Evolutionary conservation across 2,329 filamentous ascomycete genomes (phyloP).

Genomic region (Hypoxylon rubiginosum): DNA sequence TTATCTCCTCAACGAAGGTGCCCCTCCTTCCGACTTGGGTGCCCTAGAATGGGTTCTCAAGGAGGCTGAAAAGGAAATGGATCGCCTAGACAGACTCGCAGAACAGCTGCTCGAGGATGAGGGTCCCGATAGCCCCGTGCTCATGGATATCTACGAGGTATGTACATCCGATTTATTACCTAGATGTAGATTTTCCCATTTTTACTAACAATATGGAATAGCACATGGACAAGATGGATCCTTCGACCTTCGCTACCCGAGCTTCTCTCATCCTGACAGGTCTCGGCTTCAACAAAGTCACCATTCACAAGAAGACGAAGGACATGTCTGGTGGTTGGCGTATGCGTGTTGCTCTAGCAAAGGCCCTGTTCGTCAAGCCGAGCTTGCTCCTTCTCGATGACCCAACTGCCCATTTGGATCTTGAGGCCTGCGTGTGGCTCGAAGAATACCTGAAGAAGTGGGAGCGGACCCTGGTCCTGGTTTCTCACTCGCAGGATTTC

Average conservation of each 20-base stretch:
- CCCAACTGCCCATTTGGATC: slow-evolving; percentile 98
- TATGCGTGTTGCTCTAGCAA: slow-evolving; percentile 98
- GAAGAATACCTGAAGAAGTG: slow-evolving; percentile 99
- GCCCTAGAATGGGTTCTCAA: slow-evolving; percentile 97
- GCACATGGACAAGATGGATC: slow-evolving; percentile 99
- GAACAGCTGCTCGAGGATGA: slow-evolving; percentile 93
- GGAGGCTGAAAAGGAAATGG: slow-evolving; percentile 94
- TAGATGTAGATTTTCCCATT: slow-evolving; percentile 4
- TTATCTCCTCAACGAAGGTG: slow-evolving; percentile 97
- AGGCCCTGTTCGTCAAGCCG: slow-evolving; percentile 98
- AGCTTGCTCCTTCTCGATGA: slow-evolving; percentile 96
- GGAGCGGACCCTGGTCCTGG: slow-evolving; percentile 95
- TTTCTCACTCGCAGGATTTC: slow-evolving; percentile 99
- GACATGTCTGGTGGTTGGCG: slow-evolving; percentile 99
- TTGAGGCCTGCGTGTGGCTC: slow-evolving; percentile 99
- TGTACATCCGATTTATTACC: slow-evolving; percentile 52
- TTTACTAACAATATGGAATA: slow-evolving; percentile 54
- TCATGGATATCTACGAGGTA: slow-evolving; percentile 97
- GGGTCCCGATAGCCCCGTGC: slow-evolving; percentile 88
- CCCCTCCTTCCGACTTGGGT: slow-evolving; percentile 87
- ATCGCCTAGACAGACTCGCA: slow-evolving; percentile 86
- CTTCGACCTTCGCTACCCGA: slow-evolving; percentile 94
- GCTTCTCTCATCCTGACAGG: slow-evolving; percentile 97
- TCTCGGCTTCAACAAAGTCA: slow-evolving; percentile 98
- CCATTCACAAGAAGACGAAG: slow-evolving; percentile 99